Conservation (phyloP, 2,329 filamentous ascomycete genomes). For the Ceratocystiopsis brevicomis region DNA sequence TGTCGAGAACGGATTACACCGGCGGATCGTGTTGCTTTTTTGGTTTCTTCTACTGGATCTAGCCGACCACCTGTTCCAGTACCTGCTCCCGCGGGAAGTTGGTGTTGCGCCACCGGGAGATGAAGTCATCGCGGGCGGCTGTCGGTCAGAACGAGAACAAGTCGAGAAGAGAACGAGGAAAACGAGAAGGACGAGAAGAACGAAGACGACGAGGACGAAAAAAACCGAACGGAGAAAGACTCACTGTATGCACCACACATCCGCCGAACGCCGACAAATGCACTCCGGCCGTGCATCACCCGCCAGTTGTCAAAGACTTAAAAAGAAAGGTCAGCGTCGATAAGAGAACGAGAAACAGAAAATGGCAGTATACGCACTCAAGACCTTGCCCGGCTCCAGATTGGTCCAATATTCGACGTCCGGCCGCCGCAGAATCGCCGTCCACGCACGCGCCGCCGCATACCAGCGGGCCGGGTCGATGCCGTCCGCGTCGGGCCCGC, state of each 20-base stretch:
- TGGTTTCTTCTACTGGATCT: neutral
- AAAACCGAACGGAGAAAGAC: slow-evolving; percentile 16
- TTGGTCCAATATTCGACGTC: slow-evolving; percentile 63
- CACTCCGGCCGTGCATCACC: slow-evolving; percentile 68
- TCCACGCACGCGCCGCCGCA: slow-evolving; percentile 54
- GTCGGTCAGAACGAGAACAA: slow-evolving; percentile 6
- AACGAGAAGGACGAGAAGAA: neutral
- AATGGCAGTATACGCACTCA: slow-evolving; percentile 35
- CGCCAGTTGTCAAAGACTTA: slow-evolving; percentile 92
- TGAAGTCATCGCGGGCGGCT: slow-evolving; percentile 68
- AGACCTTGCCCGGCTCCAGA: slow-evolving; percentile 54
- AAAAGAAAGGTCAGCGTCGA: neutral
- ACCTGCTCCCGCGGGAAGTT: slow-evolving; percentile 37
- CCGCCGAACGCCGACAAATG: slow-evolving; percentile 66
- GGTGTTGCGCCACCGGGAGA: slow-evolving; percentile 56
- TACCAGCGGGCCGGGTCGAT: slow-evolving; percentile 49
- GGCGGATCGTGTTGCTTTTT: neutral
- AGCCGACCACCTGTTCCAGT: slow-evolving; percentile 17
- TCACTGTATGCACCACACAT: slow-evolving; percentile 84
- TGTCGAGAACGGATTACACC: too few relatives aligned
- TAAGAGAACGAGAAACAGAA: neutral
- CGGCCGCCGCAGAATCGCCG: slow-evolving; percentile 44
- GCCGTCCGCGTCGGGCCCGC: slow-evolving; percentile 15
- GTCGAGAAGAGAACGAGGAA: neutral
- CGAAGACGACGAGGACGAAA: neutral